Evolutionary conservation across 2,329 filamentous ascomycete genomes (phyloP).

Genomic region (Coniosporium tulheliwenetii): DNA sequence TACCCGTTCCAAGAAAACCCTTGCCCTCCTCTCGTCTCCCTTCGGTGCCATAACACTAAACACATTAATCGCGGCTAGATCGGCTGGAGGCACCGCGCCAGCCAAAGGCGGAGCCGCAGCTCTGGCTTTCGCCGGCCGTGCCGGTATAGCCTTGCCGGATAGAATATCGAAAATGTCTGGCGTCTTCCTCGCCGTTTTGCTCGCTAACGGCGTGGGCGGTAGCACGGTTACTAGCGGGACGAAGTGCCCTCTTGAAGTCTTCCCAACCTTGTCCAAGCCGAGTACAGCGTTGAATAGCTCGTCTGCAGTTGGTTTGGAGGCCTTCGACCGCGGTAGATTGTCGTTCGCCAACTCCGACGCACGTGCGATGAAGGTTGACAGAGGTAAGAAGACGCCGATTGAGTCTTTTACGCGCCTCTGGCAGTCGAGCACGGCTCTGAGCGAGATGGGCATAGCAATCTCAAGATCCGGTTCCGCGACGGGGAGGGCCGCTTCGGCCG

Average conservation of each 20-base stretch:
- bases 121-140: too few species aligned
- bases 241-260: slow-evolving; percentile 45
- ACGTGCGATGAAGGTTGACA: slow-evolving; percentile 74
- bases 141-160: slow-evolving; percentile 12
- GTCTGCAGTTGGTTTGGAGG: slow-evolving; percentile 51
- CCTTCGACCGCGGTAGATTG: slow-evolving; percentile 54
- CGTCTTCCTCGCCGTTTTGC: slow-evolving; percentile 15
- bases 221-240: slow-evolving; percentile 54
- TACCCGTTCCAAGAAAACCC: slow-evolving; percentile 69
- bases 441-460: slow-evolving; percentile 60
- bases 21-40: slow-evolving; percentile 68
- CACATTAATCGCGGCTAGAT: slow-evolving; percentile 44
- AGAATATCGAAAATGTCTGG: slow-evolving; percentile 75
- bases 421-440: slow-evolving; percentile 62
- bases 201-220: slow-evolving; percentile 23
- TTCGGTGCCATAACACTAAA: slow-evolving; percentile 70
- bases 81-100: slow-evolving; percentile 20
- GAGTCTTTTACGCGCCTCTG: slow-evolving; percentile 67
- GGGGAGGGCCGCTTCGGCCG: slow-evolving; percentile 23
- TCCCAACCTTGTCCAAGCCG: slow-evolving; percentile 42
- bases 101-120: slow-evolving; percentile 19
- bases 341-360: slow-evolving; percentile 82
- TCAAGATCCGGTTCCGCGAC: slow-evolving; percentile 35
- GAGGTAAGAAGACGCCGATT: slow-evolving; percentile 64
- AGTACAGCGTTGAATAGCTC: slow-evolving; percentile 85